phyloP scores from a whole-genome alignment of 345 rosid species.

The Cardamine chenopodiifolia region DNA sequence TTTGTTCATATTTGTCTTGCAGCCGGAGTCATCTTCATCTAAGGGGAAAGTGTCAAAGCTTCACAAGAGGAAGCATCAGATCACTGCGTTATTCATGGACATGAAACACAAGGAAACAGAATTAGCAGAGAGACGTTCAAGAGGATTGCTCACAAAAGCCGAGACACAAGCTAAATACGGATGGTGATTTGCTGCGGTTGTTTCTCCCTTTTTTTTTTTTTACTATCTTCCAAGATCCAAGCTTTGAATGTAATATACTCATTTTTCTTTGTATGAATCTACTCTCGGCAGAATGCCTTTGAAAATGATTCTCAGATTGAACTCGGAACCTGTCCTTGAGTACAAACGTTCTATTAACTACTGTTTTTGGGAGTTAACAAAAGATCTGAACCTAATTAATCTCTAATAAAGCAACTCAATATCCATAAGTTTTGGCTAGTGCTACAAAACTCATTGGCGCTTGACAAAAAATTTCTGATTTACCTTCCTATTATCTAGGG shows the following conservation, averaged over 20 bases:
- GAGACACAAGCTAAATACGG: constrained; percentile 94
- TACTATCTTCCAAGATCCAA: constrained; percentile 6
- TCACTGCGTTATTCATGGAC: constrained; percentile 69
- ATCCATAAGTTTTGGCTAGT: neutral
- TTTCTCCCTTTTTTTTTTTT: neutral
- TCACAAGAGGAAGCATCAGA: constrained; percentile 99
- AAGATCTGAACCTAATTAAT: constrained; percentile 16
- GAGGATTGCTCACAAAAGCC: constrained; percentile 82
- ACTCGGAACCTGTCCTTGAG: neutral
- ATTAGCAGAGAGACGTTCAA: constrained; percentile 78
- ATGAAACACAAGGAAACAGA: constrained; percentile 91
- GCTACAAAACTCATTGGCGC: constrained; percentile 15
- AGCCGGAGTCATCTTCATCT: constrained; percentile 66
- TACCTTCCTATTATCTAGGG: neutral
- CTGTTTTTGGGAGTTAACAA: constrained; percentile 28
- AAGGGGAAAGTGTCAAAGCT: constrained; percentile 89
- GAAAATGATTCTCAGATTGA: constrained; percentile 7
- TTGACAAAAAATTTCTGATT: neutral
- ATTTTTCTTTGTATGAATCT: constrained; percentile 6
- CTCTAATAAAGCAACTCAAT: constrained; percentile 3
- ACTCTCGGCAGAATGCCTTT: constrained; percentile 18
- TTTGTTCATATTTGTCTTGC: constrained; percentile 18
- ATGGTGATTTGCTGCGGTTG: constrained; percentile 57
- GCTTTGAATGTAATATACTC: constrained; percentile 24
- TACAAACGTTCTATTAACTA: constrained; percentile 21